Conservation (phyloP, 495 filamentous ascomycete genomes). For the Tuber calosporum region DNA sequence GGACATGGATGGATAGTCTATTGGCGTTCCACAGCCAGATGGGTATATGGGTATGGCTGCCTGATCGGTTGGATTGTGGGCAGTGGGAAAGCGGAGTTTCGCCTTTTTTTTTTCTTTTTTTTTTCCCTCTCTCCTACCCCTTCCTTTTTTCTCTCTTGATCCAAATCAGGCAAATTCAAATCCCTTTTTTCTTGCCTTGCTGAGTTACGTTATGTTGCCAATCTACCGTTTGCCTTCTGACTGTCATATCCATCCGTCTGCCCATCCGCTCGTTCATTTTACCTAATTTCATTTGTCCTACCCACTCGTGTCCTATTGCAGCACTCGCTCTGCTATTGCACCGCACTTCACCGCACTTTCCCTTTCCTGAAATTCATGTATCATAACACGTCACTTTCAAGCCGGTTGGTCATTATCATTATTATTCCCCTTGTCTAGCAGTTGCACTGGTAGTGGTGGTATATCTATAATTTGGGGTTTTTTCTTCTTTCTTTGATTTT, state of each 20-base stretch:
- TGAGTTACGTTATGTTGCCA: not conserved
- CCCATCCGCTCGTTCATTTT: not conserved
- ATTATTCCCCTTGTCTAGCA: not conserved
- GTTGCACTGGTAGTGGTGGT: not conserved
- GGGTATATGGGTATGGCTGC: slow-evolving; percentile 2
- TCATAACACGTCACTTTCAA: not conserved
- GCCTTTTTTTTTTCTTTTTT: slow-evolving; percentile 16
- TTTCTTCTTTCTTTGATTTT: not conserved
- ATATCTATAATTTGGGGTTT: not conserved
- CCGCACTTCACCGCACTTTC: not conserved
- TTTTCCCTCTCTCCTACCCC: not conserved
- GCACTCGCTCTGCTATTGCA: not conserved
- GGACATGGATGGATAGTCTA: slow-evolving; percentile 48
- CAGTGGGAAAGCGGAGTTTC: slow-evolving; percentile 2
- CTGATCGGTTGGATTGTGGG: slow-evolving; percentile 6
- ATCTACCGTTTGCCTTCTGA: not conserved
- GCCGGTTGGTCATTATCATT: not conserved
- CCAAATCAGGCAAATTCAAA: slow-evolving; percentile 4
- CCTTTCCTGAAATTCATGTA: slow-evolving; percentile 3
- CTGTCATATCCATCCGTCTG: not conserved
- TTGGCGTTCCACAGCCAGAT: slow-evolving; percentile 12
- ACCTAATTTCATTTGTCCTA: slow-evolving; percentile 5
- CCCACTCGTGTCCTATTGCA: not conserved
- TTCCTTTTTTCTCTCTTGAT: not conserved
- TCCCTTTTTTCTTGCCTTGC: not conserved